Base-by-base conservation (phyloP, 2,329 filamentous ascomycete genomes). In the Fusarium lateritium region DNA sequence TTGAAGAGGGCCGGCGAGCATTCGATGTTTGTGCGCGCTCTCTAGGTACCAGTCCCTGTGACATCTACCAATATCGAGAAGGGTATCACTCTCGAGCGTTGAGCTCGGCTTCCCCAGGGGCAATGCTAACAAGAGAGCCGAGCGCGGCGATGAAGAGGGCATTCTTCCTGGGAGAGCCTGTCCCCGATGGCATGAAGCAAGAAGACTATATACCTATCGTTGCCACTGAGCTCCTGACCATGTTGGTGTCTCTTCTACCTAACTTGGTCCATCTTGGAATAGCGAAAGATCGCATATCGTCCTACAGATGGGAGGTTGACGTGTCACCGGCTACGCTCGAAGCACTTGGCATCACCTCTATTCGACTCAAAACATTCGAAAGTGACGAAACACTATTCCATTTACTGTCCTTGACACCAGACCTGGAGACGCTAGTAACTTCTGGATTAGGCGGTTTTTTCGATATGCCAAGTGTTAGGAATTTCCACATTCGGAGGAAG, bases 111-210 rank as follows among this genome's bases (percentile, higher is more conserved):
- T 3, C 19, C 19, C 19, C 19, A 19, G 19, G 19, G 19, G 19
- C 19, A 19, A 19, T n/a, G n/a, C n/a, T n/a, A n/a, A n/a, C n/a
- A n/a, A n/a, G n/a, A n/a, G 24, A 7, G 24, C 24, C 5, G 5
- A 28, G 17, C 14, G 14, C 33, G n/a, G 21, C 19, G 7, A 21
- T 42, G 14, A 21, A 10, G 6, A 17, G 14, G 2, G 22, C 52
- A 6, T 61, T 49, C 10, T 22, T 62, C 11, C 21, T 6, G 4
- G 28, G 33, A 7, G 9, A 22, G 14, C n/a, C 3, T 9, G 2
- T 8, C 4, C 22, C 17, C 0, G 5, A 21, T 3, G 1, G 1
- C 8, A 3, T 33, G 7, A 2, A 1, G 5, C 2, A 4, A 0
- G 2, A 3, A 13, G 15, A 57, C 1, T 44, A 3, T 2, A 7